Base-by-base conservation (phyloP, 768 basidiomycete species). In the Lepiota venenata region DNA sequence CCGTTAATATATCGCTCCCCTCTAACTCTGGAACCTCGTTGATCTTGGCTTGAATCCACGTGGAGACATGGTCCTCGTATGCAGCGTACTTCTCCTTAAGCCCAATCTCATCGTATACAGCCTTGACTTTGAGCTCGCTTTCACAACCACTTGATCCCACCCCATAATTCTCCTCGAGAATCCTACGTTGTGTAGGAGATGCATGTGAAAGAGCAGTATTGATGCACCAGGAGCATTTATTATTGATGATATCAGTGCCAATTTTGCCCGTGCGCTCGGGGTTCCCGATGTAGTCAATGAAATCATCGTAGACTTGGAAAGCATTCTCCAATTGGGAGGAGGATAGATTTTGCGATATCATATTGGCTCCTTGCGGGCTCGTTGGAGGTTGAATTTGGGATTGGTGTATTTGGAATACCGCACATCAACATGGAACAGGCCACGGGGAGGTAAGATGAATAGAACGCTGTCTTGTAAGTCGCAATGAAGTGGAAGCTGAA, bases 291-390 rank as follows among this genome's bases (percentile, higher is more conserved):
- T 83, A 97, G 70, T 99, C 97, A 63, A 98, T 82, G 72, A 87
- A 98, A 72, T 98, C 96, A 67, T 98, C 96, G 71, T 99, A 97
- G 55, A 96, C 80, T 72, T 99, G 96, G 85, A 25, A 98, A 98
- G 74, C 98, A 99, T 70, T 97, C 94, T 44, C 96, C 96, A 53
- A 98, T 80, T 4, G 91, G 91, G 52, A 98, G 73, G 39, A 98
- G 82, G 68, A 99, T 94, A 42, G 82, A 79, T 35, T 82, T 74
- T 0, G 95, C 89, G 58, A 83, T 66, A 40, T 85, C 80, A 76
- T 91, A 96, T 4, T 66, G 66, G 12, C 61, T 59, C 3, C 48
- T 51, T 15, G 57, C 22, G 15, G 57, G 56, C 20, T 37, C 38
- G 47, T 54, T 22, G 60, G 58, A 41, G 57, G 57, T 12, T 45